phyloP scores from a whole-genome alignment of 441 rosid species.

The Dalechampia spathulata region DNA sequence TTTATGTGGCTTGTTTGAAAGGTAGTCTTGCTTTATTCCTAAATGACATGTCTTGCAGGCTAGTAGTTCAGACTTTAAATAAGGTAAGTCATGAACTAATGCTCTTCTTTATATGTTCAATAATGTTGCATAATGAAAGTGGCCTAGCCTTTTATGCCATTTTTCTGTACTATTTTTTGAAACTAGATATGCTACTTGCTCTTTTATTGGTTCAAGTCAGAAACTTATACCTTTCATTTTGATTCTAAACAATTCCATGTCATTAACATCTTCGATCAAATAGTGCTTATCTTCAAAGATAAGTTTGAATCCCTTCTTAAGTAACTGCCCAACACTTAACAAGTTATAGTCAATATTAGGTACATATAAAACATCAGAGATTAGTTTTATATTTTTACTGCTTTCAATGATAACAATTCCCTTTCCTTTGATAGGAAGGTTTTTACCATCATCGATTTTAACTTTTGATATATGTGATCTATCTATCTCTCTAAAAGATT shows the following conservation, averaged over 20 bases:
- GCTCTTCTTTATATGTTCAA: not conserved
- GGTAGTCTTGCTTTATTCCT: not conserved
- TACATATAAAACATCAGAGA: not conserved
- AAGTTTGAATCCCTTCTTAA: not conserved
- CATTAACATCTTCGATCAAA: not conserved
- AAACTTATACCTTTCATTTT: not conserved
- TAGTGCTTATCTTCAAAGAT: not conserved
- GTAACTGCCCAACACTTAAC: not conserved
- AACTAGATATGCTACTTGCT: not conserved
- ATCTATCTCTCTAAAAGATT: not conserved
- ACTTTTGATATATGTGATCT: slow-evolving; percentile 39
- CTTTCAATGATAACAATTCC: not conserved
- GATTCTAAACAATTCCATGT: not conserved
- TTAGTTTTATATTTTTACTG: not conserved
- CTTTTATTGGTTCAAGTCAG: not conserved
- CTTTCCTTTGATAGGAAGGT: not conserved
- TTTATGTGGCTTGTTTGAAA: slow-evolving; percentile 6
- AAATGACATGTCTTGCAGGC: slow-evolving; percentile 2
- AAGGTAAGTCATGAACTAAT: not conserved
- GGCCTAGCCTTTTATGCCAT: not conserved
- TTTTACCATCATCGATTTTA: not conserved
- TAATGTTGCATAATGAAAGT: not conserved
- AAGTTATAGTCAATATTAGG: not conserved
- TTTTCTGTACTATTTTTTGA: not conserved
- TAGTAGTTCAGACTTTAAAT: not conserved